Conservation (phyloP, 2,329 filamentous ascomycete genomes). For the Pezicula neosporulosa region DNA sequence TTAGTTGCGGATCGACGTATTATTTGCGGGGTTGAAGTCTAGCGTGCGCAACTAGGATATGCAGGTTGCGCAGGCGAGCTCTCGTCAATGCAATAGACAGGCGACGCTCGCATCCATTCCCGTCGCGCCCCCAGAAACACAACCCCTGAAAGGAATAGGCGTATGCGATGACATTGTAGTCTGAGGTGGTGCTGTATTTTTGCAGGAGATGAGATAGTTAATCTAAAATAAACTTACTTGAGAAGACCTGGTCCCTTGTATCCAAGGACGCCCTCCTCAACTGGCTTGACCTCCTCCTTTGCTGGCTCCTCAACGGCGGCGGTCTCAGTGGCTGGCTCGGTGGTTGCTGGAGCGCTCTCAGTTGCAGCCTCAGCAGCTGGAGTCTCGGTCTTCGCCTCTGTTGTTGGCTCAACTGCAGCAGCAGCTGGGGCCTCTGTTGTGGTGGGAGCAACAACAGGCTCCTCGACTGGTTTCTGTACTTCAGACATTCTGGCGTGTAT, state of each 20-base stretch:
- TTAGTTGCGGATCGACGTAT: not conserved
- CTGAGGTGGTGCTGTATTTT: constrained; percentile 3
- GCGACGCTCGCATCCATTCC: no score
- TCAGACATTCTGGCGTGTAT: constrained; percentile 49
- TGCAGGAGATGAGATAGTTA: not conserved
- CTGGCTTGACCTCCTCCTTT: constrained; percentile 7
- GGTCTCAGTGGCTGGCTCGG: constrained; percentile 30
- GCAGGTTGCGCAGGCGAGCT: not conserved
- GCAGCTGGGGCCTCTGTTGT: constrained; percentile 29
- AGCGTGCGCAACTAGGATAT: not conserved
- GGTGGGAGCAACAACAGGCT: constrained; percentile 26
- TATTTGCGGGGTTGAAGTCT: no score
- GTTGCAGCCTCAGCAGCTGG: constrained; percentile 31
- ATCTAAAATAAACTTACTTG: constrained; percentile 83
- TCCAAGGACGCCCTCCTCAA: constrained; percentile 71
- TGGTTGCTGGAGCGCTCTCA: constrained; percentile 29
- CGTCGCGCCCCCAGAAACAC: no score
- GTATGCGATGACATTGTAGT: not conserved
- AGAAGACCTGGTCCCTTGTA: constrained; percentile 81
- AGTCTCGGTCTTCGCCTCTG: constrained; percentile 31
- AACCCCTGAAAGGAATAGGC: no score
- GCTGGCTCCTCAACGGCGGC: constrained; percentile 16
- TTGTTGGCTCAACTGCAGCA: constrained; percentile 32
- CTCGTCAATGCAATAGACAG: no score
- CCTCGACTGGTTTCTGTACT: constrained; percentile 65